Base-by-base conservation (phyloP, 73 alveolate genomes). In the Paramecium pentaurelia region DNA sequence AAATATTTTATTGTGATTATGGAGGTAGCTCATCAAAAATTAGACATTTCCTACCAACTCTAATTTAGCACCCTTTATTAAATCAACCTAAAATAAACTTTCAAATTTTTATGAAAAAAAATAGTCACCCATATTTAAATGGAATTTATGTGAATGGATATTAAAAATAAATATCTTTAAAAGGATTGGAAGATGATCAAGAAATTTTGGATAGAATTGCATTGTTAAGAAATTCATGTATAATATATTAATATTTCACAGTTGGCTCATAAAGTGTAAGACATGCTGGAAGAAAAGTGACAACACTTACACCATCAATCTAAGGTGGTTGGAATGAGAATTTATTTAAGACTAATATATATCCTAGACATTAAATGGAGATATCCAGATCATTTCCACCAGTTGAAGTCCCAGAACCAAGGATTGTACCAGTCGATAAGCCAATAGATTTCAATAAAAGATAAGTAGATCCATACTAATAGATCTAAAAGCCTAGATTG, bases 291-390 rank as follows among this genome's bases (percentile, higher is more conserved):
- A 80, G 75, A 49, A 80, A 80, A 36, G 51, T 80, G 16, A 32
- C 47, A 22, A 49, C 77, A 9, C 16, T 47, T 2, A 80, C 71
- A 9, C 71, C 71, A 8, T 80, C 91, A 44, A 36, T 80, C 6
- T 44, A 80, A 45, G 91, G 91, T 11, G 44, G 58, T 20, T 80
- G 91, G 91, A 80, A 42, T 45, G 77, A 42, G 18, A 44, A 32
- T 18, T 37, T 80, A 44, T 80, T 42, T 64, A 64, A 64, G 20
- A 64, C 58, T 34, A 60, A 73, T 22, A 80, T 38, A 6, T 75
- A 75, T 75, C 88, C 91, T 10, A 45, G 30, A 80, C 91, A 80
- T 80, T n/a, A 80, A 47, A 80, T 80, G 91, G 91, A 80, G 22
- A 47, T 80, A 7, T 16, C 38, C 5, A 80, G 91, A 20, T 18